These are phyloP conservation scores for Sugiyamaella grinbergsii DNA, from an alignment of 1,139 yeast species.

Conservation along the genomic window DNA sequence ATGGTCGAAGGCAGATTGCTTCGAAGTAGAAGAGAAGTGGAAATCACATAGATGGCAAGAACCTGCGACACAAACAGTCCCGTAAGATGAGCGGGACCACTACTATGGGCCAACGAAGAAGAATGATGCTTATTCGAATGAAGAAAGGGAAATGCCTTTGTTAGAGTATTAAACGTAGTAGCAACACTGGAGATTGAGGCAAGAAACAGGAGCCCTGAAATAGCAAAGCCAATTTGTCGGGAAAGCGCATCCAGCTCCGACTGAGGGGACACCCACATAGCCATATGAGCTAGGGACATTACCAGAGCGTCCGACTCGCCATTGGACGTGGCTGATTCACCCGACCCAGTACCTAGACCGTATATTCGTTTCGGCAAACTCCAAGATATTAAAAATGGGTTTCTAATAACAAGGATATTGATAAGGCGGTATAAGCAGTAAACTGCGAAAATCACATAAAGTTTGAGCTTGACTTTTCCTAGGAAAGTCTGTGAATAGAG, in stretches of 20 bases:
- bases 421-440: constrained; percentile 68
- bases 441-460: constrained; percentile 49
- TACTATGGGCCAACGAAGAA: constrained; percentile 1
- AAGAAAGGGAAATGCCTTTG: constrained; percentile 36
- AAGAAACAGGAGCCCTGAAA: constrained; percentile 66
- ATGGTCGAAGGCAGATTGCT: constrained; percentile 67
- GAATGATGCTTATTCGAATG: constrained; percentile 4
- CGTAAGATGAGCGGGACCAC: constrained; percentile 20
- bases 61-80: constrained; percentile 65
- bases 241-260: constrained; percentile 55
- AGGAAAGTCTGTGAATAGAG: constrained; percentile 35
- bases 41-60: constrained; percentile 74
- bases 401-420: constrained; percentile 45
- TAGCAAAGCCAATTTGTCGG: constrained; percentile 61
- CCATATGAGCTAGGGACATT: constrained; percentile 57
- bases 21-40: constrained; percentile 76
- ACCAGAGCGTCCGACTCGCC: constrained; percentile 46
- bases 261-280: constrained; percentile 29
- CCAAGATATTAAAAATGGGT: constrained; percentile 32
- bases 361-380: constrained; percentile 10
- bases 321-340: constrained; percentile 6
- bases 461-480: constrained; percentile 37
- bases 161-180: constrained; percentile 38
- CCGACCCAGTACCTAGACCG: background rate
- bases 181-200: constrained; percentile 54